These are phyloP conservation scores for Symbiodinium natans DNA, from an alignment of 73 alveolate genomes.

Conservation along the genomic window DNA sequence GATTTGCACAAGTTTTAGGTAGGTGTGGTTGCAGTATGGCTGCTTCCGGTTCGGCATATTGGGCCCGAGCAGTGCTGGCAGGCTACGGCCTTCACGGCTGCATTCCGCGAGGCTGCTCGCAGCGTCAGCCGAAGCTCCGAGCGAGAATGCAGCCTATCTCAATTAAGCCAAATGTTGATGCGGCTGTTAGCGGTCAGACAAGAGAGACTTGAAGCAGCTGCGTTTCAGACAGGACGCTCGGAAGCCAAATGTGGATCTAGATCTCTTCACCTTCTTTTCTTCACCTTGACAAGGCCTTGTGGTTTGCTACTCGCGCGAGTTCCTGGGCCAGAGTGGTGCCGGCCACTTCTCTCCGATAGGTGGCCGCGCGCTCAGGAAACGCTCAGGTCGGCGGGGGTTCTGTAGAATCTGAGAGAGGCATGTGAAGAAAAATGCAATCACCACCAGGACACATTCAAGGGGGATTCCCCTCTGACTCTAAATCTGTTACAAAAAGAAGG, in stretches of 20 bases:
- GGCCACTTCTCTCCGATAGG: constrained; percentile 96
- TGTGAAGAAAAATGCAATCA: no score
- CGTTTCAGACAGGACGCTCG: background rate
- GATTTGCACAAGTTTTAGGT: no score
- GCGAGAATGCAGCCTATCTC: constrained; percentile 13
- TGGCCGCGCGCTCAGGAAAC: constrained; percentile 63
- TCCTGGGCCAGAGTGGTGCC: constrained; percentile 95
- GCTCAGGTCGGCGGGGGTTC: no score
- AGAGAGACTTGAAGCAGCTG: background rate
- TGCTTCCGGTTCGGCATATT: no score
- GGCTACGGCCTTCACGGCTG: constrained; percentile 10
- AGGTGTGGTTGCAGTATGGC: no score
- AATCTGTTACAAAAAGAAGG: no score
- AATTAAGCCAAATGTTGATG: background rate
- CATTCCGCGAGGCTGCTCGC: constrained; percentile 41
- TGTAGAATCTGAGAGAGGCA: no score
- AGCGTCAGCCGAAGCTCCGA: constrained; percentile 35
- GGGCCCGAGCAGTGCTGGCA: no score
- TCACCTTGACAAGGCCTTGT: constrained; percentile 38
- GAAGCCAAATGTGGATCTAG: background rate
- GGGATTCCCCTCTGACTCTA: no score
- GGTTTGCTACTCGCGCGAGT: constrained; percentile 92
- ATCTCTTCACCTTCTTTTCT: background rate
- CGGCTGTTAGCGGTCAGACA: background rate
- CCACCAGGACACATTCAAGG: no score